These are phyloP conservation scores for Leishmania braziliensis DNA, from an alignment of 208 protist species.

Conservation along the genomic window DNA sequence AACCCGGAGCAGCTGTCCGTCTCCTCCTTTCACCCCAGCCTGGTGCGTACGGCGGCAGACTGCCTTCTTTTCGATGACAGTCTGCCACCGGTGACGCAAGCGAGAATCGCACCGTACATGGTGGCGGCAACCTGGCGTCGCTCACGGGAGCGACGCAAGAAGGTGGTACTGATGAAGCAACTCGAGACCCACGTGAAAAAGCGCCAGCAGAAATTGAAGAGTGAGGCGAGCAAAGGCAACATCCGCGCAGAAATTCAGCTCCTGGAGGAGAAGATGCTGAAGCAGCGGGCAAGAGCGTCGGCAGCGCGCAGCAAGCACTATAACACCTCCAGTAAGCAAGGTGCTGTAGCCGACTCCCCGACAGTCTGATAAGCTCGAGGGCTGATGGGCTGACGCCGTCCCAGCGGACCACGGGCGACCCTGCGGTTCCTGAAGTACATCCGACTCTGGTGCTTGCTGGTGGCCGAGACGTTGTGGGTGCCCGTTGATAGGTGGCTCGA, in stretches of 20 bases:
- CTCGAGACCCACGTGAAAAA: slow-evolving; percentile 28
- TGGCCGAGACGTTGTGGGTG: not conserved
- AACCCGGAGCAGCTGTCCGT: slow-evolving; percentile 86
- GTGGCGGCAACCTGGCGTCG: slow-evolving; percentile 70
- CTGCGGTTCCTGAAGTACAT: not conserved
- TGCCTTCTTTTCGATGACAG: slow-evolving; percentile 84
- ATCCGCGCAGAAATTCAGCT: slow-evolving; percentile 28
- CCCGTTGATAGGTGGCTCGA: not conserved
- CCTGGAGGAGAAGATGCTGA: slow-evolving; percentile 29
- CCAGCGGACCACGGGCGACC: not conserved
- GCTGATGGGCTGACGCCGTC: not conserved
- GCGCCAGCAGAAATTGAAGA: slow-evolving; percentile 19
- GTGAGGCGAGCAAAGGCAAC: slow-evolving; percentile 17
- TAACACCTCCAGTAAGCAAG: not conserved
- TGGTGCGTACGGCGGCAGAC: slow-evolving; percentile 70
- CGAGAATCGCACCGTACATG: slow-evolving; percentile 54
- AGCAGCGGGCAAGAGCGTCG: slow-evolving; percentile 18
- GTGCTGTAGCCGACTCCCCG: not conserved
- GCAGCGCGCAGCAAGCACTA: not conserved
- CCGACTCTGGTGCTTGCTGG: not conserved
- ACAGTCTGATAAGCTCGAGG: not conserved
- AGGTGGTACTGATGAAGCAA: slow-evolving; percentile 29
- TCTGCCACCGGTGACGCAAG: slow-evolving; percentile 50
- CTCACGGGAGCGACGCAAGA: slow-evolving; percentile 50
- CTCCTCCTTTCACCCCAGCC: slow-evolving; percentile 51